Percentiles rank a stretch among this genome's conserved stretches.
phyloP scores from a whole-genome alignment of 2,329 filamentous ascomycete genomes.

The Penicillium italicum region DNA sequence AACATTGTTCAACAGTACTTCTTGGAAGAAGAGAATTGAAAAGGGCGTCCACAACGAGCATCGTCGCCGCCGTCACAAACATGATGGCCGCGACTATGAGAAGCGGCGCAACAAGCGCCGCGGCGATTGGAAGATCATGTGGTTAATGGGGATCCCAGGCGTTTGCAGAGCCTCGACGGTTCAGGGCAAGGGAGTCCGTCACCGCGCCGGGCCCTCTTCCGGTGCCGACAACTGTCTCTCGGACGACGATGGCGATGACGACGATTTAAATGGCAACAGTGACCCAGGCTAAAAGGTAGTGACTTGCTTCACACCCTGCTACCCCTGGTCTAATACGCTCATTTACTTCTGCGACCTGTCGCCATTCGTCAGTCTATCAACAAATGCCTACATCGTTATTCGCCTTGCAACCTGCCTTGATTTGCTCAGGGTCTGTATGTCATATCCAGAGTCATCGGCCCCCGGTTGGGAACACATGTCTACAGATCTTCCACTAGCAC shows the following conservation, averaged over 20 bases:
- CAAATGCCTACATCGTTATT: conserved; percentile 8
- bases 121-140: conserved; percentile 32
- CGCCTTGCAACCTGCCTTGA: conserved; percentile 2
- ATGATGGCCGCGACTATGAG: conserved; percentile 37
- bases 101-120: conserved; percentile 33
- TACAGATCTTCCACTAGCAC: conserved; percentile 7
- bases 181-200: conserved; percentile 30
- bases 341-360: conserved; percentile 4
- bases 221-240: conserved; percentile 53
- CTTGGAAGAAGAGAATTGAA: conserved; percentile 80
- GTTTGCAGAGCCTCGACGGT: conserved; percentile 40
- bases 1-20: conserved; percentile 61
- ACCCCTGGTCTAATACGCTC: conserved; percentile 6
- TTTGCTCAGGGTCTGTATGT: not conserved
- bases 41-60: conserved; percentile 52
- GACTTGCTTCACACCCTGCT: conserved; percentile 51
- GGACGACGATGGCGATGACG: conserved; percentile 59
- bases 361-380: conserved; percentile 8
- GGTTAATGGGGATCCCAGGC: conserved; percentile 42
- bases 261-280: conserved; percentile 64
- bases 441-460: not conserved
- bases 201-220: conserved; percentile 33
- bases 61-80: conserved; percentile 36
- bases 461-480: conserved; percentile 4
- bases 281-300: conserved; percentile 56